Conservation (phyloP, 2,329 filamentous ascomycete species). For the Pestalotiopsis sp. region DNA sequence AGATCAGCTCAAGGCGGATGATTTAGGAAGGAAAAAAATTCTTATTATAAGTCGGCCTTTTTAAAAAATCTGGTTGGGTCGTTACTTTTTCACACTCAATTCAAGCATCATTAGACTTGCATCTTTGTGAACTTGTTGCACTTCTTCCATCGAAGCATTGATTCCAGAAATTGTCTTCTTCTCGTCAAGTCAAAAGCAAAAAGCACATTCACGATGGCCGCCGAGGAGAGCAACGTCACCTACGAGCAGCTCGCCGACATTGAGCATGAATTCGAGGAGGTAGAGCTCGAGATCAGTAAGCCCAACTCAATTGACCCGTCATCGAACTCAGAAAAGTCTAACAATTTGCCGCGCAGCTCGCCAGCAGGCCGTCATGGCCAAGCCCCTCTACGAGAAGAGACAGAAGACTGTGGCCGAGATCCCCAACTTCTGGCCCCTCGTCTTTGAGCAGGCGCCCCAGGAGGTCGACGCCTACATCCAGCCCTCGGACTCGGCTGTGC, state of each 20-base stretch:
- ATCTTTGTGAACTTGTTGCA: neutral
- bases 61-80: neutral
- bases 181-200: neutral
- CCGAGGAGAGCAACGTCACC: constrained; percentile 40
- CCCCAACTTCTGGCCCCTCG: constrained; percentile 91
- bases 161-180: neutral
- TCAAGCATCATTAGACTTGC: neutral
- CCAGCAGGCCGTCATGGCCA: constrained; percentile 69
- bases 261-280: constrained; percentile 82
- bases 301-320: constrained; percentile 23
- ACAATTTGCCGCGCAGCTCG: constrained; percentile 57
- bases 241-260: constrained; percentile 80
- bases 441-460: constrained; percentile 82
- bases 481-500: constrained; percentile 74
- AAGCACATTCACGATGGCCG: neutral
- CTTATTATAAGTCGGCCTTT: neutral
- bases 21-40: neutral
- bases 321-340: constrained; percentile 7
- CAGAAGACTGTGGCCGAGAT: constrained; percentile 71
- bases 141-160: neutral
- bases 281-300: constrained; percentile 82
- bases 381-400: constrained; percentile 77
- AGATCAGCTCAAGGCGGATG: neutral
- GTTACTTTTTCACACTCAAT: neutral
- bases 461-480: constrained; percentile 90